Percentiles rank a stretch among this genome's conserved stretches.
Conservation (phyloP, 2,329 filamentous ascomycete species). For the Drechslerella stenobrocha region DNA sequence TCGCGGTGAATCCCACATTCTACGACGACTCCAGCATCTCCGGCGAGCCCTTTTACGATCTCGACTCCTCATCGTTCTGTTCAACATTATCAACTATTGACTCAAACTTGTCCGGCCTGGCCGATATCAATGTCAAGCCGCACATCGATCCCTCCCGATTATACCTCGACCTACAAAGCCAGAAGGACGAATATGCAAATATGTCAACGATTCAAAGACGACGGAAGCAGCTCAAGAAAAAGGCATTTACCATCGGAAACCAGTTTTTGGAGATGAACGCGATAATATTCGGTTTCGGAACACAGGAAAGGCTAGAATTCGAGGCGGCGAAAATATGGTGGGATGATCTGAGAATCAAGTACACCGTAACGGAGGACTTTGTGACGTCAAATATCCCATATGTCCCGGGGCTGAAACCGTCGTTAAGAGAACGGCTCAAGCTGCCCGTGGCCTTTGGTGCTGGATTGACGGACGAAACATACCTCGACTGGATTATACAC, state of each 20-base stretch:
- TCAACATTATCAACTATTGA: slow-evolving; percentile 39
- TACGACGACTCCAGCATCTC: slow-evolving; percentile 35
- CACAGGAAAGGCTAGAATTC: slow-evolving; percentile 39
- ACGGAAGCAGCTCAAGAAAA: slow-evolving; percentile 24
- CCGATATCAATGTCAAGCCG: slow-evolving; percentile 32
- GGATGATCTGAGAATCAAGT: slow-evolving; percentile 43
- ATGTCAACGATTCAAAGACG: slow-evolving; percentile 24
- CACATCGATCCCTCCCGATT: slow-evolving; percentile 33
- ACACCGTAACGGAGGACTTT: slow-evolving; percentile 45
- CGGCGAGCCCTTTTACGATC: slow-evolving; percentile 22
- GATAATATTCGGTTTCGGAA: slow-evolving; percentile 45
- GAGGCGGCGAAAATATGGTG: slow-evolving; percentile 46
- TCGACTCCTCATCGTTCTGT: slow-evolving; percentile 26
- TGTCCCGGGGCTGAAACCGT: slow-evolving; percentile 40
- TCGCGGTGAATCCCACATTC: slow-evolving; percentile 41
- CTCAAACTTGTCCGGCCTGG: slow-evolving; percentile 37
- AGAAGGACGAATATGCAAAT: slow-evolving; percentile 35
- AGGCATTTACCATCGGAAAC: slow-evolving; percentile 31
- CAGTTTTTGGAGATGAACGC: slow-evolving; percentile 46
- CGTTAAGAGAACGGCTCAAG: slow-evolving; percentile 60
- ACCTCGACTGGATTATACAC: slow-evolving; percentile 75
- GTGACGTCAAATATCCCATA: slow-evolving; percentile 41
- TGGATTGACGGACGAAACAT: slow-evolving; percentile 71
- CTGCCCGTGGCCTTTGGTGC: slow-evolving; percentile 69
- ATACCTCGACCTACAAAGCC: slow-evolving; percentile 33